A percentile compares a stretch with the other conserved stretches of the same genome.
Conservation (phyloP, 2,329 filamentous ascomycete species). For the Monilinia vaccinii-corymbosi region DNA sequence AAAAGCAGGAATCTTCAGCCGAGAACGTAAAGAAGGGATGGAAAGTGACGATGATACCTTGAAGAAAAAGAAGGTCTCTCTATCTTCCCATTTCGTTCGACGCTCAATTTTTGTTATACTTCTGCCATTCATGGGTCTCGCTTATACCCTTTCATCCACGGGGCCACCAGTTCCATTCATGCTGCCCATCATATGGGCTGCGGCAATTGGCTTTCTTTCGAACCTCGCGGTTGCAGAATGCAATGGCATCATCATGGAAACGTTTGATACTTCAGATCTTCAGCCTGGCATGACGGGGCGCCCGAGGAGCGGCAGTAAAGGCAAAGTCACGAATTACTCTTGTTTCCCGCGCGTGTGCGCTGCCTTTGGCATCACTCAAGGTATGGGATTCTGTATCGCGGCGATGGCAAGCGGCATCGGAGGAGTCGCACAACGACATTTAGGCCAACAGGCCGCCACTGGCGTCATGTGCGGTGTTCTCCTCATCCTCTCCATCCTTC, state of each 20-base stretch:
- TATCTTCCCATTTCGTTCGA: conserved; percentile 65
- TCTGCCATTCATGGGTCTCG: conserved; percentile 57
- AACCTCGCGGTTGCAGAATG: conserved; percentile 69
- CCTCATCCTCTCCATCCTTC: conserved; percentile 52
- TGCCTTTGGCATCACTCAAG: conserved; percentile 62
- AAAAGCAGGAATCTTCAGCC: conserved; percentile 60
- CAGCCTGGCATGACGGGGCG: conserved; percentile 60
- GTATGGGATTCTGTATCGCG: conserved; percentile 59
- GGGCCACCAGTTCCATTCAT: conserved; percentile 51
- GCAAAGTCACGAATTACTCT: conserved; percentile 60
- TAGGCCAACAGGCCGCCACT: conserved; percentile 60
- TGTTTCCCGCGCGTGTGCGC: conserved; percentile 66
- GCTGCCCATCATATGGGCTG: conserved; percentile 58
- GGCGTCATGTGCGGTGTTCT: conserved; percentile 60
- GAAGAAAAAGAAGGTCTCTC: conserved; percentile 47
- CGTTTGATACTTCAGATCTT: conserved; percentile 71
- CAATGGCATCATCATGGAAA: conserved; percentile 70
- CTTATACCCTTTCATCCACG: conserved; percentile 57
- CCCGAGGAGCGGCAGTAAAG: conserved; percentile 33
- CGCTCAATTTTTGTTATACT: conserved; percentile 57
- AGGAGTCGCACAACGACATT: conserved; percentile 53
- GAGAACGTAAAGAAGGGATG: conserved; percentile 48
- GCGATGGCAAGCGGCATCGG: conserved; percentile 60
- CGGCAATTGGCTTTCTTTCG: conserved; percentile 59
- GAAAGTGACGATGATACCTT: conserved; percentile 60